phyloP scores from a whole-genome alignment of 805 yeast species.

The Lipomyces japonicus region DNA sequence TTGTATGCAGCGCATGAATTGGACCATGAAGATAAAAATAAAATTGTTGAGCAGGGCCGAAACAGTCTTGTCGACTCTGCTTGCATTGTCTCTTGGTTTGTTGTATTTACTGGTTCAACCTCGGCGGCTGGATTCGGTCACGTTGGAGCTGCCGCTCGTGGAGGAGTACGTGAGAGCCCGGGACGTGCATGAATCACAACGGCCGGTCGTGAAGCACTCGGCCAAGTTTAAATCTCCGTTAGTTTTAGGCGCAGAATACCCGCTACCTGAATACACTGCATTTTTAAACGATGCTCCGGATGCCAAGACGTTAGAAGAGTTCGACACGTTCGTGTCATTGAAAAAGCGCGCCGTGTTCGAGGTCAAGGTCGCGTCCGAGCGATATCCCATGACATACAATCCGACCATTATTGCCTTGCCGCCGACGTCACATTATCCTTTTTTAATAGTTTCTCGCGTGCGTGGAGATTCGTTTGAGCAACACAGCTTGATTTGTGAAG shows the following conservation, averaged over 20 bases:
- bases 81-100: neutral
- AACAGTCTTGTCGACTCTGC: neutral
- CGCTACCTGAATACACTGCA: neutral
- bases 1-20: too few relatives aligned
- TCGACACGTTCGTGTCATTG: conserved; percentile 16
- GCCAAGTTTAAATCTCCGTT: neutral
- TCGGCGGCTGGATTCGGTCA: neutral
- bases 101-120: neutral
- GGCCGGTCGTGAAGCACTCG: neutral
- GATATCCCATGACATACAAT: conserved; percentile 22
- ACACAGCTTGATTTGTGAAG: conserved; percentile 22
- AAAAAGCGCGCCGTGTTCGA: conserved; percentile 17
- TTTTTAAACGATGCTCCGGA: neutral
- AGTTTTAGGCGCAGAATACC: neutral
- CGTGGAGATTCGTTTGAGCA: conserved; percentile 22
- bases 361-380: conserved; percentile 17
- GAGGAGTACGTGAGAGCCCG: neutral
- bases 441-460: conserved; percentile 25
- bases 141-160: neutral
- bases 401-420: conserved; percentile 26
- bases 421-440: conserved; percentile 25
- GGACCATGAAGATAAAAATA: too few relatives aligned
- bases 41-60: neutral
- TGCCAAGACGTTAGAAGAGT: conserved; percentile 5
- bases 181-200: neutral